Conservation (phyloP, 1,284 basidiomycete species). For the Sporisorium scitamineum region DNA sequence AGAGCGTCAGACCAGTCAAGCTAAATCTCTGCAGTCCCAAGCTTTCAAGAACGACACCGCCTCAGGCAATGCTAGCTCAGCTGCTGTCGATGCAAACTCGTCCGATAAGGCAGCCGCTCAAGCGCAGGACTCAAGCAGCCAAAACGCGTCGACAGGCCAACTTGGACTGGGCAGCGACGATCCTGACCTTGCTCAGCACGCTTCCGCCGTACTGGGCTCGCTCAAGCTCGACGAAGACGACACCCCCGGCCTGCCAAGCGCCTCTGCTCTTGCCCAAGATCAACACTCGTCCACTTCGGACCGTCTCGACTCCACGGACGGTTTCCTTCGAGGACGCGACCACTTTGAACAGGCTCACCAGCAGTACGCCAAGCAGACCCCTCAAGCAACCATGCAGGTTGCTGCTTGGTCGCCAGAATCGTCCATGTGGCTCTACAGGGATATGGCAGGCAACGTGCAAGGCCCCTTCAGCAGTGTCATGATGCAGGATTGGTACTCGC, state of each 20-base stretch:
- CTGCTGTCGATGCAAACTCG: neutral
- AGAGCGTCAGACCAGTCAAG: conserved; percentile 44
- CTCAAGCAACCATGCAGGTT: conserved; percentile 19
- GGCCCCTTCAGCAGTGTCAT: conserved; percentile 90
- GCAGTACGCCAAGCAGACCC: conserved; percentile 12
- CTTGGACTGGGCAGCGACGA: conserved; percentile 32
- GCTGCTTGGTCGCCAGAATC: conserved; percentile 72
- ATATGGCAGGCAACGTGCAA: conserved; percentile 88
- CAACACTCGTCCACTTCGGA: conserved; percentile 1
- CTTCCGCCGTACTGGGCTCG: conserved; percentile 50
- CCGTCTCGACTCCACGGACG: conserved; percentile 15
- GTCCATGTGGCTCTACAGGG: conserved; percentile 90
- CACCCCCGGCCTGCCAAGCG: conserved; percentile 24
- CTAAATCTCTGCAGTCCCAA: conserved; percentile 9
- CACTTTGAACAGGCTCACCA: conserved; percentile 25
- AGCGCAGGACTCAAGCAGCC: neutral
- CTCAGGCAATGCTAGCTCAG: neutral
- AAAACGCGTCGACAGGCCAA: conserved; percentile 10
- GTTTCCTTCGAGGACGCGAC: conserved; percentile 25
- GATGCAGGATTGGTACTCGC: conserved; percentile 97
- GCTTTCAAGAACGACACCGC: conserved; percentile 10
- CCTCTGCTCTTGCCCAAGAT: conserved; percentile 22
- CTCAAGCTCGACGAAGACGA: conserved; percentile 57
- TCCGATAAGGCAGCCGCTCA: conserved; percentile 8
- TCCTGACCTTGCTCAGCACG: conserved; percentile 51